Percentiles rank a stretch among this genome's conserved stretches.
phyloP scores from a whole-genome alignment of 2,329 filamentous ascomycete genomes.

The Trichoderma aggressivum region DNA sequence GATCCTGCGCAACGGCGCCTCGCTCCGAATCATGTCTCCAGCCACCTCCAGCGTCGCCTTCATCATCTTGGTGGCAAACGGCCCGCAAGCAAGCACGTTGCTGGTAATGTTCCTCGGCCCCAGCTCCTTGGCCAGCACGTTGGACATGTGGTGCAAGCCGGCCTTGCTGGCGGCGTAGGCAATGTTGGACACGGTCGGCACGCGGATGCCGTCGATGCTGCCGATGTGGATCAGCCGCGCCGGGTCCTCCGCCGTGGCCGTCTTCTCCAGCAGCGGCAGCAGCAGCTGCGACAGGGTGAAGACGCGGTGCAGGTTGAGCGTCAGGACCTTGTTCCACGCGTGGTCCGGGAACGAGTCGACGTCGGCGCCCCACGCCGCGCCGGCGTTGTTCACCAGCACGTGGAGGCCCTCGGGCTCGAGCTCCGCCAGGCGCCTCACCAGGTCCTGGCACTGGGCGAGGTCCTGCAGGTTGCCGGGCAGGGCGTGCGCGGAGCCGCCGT shows the following conservation, averaged over 20 bases:
- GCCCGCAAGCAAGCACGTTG: constrained; percentile 70
- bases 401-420: constrained; percentile 51
- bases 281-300: constrained; percentile 63
- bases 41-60: constrained; percentile 54
- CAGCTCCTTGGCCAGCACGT: constrained; percentile 58
- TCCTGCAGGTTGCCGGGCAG: constrained; percentile 64
- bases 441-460: constrained; percentile 50
- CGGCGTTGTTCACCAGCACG: constrained; percentile 64
- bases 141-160: constrained; percentile 60
- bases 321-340: constrained; percentile 58
- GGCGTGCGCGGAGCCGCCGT: constrained; percentile 49
- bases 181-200: constrained; percentile 57
- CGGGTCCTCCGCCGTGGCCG: constrained; percentile 42
- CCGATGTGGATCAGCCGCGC: constrained; percentile 64
- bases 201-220: constrained; percentile 58
- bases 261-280: constrained; percentile 55
- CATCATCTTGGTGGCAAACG: constrained; percentile 70
- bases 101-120: constrained; percentile 58
- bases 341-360: constrained; percentile 57
- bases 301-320: constrained; percentile 65
- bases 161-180: constrained; percentile 62
- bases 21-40: constrained; percentile 51
- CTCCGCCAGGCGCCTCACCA: constrained; percentile 50
- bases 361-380: constrained; percentile 60
- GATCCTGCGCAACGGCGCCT: constrained; percentile 64